These are phyloP conservation scores for Boechera retrofracta DNA, from an alignment of 345 rosid genomes.

Conservation along the genomic window DNA sequence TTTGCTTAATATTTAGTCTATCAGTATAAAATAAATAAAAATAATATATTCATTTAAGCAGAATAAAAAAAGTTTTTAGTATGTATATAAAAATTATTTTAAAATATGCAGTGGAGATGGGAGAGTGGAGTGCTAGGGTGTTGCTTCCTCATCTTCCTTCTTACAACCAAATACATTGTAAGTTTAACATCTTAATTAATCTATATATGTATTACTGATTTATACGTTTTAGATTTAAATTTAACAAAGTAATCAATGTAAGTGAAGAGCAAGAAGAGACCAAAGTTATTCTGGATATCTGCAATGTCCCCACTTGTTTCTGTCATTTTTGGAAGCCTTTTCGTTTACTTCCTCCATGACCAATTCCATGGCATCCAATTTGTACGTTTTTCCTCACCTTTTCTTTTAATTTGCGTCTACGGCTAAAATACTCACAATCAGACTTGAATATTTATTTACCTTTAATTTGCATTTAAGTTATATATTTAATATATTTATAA, in stretches of 20 bases:
- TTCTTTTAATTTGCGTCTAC: not conserved
- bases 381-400: slow-evolving; percentile 46
- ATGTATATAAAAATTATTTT: not conserved
- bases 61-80: not conserved
- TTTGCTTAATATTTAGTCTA: not conserved
- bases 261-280: slow-evolving; percentile 76
- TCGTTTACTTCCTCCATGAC: slow-evolving; percentile 75
- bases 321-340: slow-evolving; percentile 74
- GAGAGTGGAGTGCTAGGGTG: slow-evolving; percentile 80
- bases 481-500: too few species aligned
- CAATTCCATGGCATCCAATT: slow-evolving; percentile 81
- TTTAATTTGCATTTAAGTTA: too few species aligned
- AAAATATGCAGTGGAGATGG: slow-evolving; percentile 87
- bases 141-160: slow-evolving; percentile 80
- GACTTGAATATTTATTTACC: not conserved
- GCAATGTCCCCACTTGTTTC: slow-evolving; percentile 93
- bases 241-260: not conserved
- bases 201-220: not conserved
- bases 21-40: not conserved
- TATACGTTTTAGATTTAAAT: not conserved
- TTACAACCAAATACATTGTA: slow-evolving; percentile 68
- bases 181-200: slow-evolving; percentile 39
- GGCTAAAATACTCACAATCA: not conserved
- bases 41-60: not conserved
- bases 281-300: slow-evolving; percentile 83